Evolutionary conservation across 1,284 basidiomycete genomes (phyloP), one percentile per base, ranked within the genome.

Genomic region (Boletus semigastroideus): DNA sequence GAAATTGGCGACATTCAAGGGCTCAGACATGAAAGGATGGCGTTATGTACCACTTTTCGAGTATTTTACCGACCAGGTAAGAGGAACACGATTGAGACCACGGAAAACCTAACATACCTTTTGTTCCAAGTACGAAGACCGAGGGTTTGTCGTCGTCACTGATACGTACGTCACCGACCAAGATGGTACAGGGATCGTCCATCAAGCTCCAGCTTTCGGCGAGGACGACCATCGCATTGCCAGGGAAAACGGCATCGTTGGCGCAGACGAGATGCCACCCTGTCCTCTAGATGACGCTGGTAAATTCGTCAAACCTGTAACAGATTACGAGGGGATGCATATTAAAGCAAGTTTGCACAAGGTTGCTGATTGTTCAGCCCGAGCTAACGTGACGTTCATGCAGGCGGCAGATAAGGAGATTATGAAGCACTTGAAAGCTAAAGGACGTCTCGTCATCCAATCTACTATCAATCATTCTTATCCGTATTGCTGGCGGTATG

Each of bases 151-250:
- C 51, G 92, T 99, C 16, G 71, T 99, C 8, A 80, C 83, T 27
- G 97, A 99, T 69, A 87, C 86, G 1, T 99, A 99, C 68, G 96
- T 99, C 48, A 98, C 94, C 2, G 90, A 88, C 59, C 82, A 86
- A 13, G 92, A 95, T 51, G 96, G 97, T 73, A 99, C 97, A 36
- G 96, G 96, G 70, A 96, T 99, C 64, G 97, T 99, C 45, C 97
- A 99, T 71, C 97, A 99, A 75, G 94, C 97, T 1, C 97, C 97
- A 2, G 95, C 92, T 0, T 99, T 98, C 66, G 97, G 97, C 79
- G 97, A 98, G 66, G 97, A 99, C 64, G 97, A 99, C 82, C 92
- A 98, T 73, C 91, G 96, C 54, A 84, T 99, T 62, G 87, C 91
- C 28, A 80, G 98, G 55, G 86, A 84, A 3, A 80, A 97, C 66